Evolutionary conservation across 192 early-diverging fungal genomes (phyloP), one percentile per base, ranked within the genome.

Genomic region (Mortierella antarctica): DNA sequence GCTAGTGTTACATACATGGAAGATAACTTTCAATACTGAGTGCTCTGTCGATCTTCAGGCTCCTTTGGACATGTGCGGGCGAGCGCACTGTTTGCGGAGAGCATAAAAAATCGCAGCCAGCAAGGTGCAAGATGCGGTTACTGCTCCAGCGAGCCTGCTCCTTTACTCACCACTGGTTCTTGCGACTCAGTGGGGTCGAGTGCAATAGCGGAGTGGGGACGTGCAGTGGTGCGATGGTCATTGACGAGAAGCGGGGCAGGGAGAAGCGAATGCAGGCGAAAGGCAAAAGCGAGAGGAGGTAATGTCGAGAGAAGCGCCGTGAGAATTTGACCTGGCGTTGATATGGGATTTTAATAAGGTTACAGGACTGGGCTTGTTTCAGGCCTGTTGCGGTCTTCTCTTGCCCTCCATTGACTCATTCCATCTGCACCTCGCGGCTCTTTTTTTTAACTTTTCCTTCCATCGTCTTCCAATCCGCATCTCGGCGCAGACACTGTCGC

Each of bases 181-280:
- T 71, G 53, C 70, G 77, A 46, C 57, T 88, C n/a, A 89, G 62
- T 20, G 65, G 63, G 20, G 85, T 65, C 39, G 86, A 87, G 61
- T 85, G 88, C 40, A 89, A 17, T 31, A 89, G 52, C 13, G 88
- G 88, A 3, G 85, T 88, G 7, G 66, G 77, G 15, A 77, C 78
- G 62, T 89, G 88, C 18, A 87, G 74, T 13, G 63, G 58, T 20
- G 61, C 47, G 62, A 45, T 21, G 31, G 67, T 64, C 82, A 76
- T 74, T 31, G 31, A 31, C 1, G 31, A 31, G 31, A 31, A 31
- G 31, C 31, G 31, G 31, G 3, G 31, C 31, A 31, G 49, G 18
- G 44, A 50, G 18, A 8, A 41, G 41, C 15, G 40, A 45, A 23
- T 10, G 14, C 11, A 6, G 13, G 3, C 39, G 63, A n/a, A 11